A percentile compares a stretch with the other conserved stretches of the same genome.
Evolutionary conservation across 148 eudicot species (phyloP).

Genomic region (Chenopodium suecicum): DNA sequence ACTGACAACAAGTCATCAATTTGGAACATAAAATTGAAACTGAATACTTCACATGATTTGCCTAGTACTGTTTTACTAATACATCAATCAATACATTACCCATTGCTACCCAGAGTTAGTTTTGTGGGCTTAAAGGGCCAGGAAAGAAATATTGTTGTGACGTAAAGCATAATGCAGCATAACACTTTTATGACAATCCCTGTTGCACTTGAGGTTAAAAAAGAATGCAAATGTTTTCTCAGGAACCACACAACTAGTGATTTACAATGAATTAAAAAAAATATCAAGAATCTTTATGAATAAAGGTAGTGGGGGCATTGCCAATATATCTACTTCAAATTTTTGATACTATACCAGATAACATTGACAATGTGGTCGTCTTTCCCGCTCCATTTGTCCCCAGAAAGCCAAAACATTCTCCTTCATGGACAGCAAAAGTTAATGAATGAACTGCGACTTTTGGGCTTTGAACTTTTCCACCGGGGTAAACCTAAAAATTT

Average conservation of each 20-base stretch:
- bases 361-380: constrained; percentile 94
- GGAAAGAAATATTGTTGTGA: too few relatives aligned
- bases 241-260: neutral
- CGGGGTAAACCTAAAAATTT: constrained; percentile 70
- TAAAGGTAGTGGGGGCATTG: neutral
- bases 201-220: neutral
- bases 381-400: constrained; percentile 99
- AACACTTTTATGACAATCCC: too few relatives aligned
- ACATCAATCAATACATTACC: too few relatives aligned
- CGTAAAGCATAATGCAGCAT: too few relatives aligned
- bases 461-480: constrained; percentile 45
- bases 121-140: too few relatives aligned
- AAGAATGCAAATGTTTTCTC: neutral
- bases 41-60: too few relatives aligned
- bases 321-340: neutral
- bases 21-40: too few relatives aligned
- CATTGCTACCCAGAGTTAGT: too few relatives aligned
- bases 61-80: too few relatives aligned
- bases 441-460: constrained; percentile 88
- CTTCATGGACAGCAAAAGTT: constrained; percentile 91
- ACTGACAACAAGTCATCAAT: too few relatives aligned
- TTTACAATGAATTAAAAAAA: neutral
- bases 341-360: constrained; percentile 48
- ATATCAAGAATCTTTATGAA: neutral
- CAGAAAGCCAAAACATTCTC: constrained; percentile 97